Evolutionary conservation across 257 asterid species (phyloP).

Genomic region (Nicotiana tabacum): DNA sequence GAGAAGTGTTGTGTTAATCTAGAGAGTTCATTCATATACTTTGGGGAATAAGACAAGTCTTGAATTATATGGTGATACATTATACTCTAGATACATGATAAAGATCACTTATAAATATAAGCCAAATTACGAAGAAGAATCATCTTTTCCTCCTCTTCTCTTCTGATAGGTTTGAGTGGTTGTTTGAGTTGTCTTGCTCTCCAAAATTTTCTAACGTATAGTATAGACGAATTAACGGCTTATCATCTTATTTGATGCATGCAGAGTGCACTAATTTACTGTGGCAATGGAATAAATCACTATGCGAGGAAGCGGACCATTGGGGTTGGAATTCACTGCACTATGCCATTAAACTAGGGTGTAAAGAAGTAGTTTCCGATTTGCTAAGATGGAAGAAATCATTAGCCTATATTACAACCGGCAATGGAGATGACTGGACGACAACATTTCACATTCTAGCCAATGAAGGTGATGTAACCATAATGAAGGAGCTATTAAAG

Average conservation of each 20-base stretch:
- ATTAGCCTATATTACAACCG: background rate
- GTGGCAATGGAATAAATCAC: background rate
- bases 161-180: background rate
- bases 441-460: conserved; percentile 15
- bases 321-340: conserved; percentile 17
- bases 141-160: background rate
- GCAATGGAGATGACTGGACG: background rate
- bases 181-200: background rate
- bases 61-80: too few species aligned
- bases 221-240: background rate
- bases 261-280: background rate
- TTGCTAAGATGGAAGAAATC: background rate
- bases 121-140: background rate
- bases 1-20: too few species aligned
- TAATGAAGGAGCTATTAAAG: background rate
- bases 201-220: background rate
- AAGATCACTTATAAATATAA: background rate
- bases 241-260: background rate
- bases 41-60: too few species aligned
- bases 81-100: too few species aligned
- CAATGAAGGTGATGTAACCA: background rate
- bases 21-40: too few species aligned
- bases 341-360: background rate
- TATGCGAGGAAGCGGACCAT: background rate
- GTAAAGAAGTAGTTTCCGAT: background rate